Evolutionary conservation across 176 grass and related monocot species (phyloP).

Genomic region (Pharus latifolius): DNA sequence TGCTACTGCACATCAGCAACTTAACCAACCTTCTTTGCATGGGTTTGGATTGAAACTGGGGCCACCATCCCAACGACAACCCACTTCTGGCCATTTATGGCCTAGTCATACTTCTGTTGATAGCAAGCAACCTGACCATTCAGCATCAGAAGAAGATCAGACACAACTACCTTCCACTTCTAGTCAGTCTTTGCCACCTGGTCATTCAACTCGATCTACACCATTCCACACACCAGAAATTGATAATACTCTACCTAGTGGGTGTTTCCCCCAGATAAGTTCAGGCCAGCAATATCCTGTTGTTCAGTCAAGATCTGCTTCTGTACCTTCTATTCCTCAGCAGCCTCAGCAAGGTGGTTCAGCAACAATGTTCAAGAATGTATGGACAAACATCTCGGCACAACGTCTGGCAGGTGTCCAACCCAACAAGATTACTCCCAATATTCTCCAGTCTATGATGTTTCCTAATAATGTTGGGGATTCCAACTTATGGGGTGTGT

Average conservation of each 20-base stretch:
- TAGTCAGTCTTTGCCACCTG: conserved; percentile 22
- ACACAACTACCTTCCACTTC: conserved; percentile 35
- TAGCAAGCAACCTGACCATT: conserved; percentile 42
- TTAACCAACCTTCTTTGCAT: conserved; percentile 54
- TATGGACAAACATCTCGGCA: conserved; percentile 85
- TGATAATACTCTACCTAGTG: conserved; percentile 26
- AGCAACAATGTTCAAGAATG: conserved; percentile 81
- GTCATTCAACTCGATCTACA: conserved; percentile 32
- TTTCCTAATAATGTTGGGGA: conserved; percentile 7
- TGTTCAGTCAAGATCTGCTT: conserved; percentile 30
- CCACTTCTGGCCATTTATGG: conserved; percentile 34
- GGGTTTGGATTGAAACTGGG: conserved; percentile 64
- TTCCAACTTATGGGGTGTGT: too few relatives aligned
- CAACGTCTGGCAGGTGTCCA: conserved; percentile 52
- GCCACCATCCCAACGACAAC: conserved; percentile 60
- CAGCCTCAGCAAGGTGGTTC: conserved; percentile 46
- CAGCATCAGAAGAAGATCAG: conserved; percentile 26
- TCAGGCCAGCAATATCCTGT: conserved; percentile 46
- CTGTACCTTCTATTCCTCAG: conserved; percentile 15
- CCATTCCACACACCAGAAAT: conserved; percentile 31
- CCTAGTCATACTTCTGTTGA: conserved; percentile 40
- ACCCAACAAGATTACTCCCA: conserved; percentile 61
- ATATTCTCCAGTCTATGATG: conserved; percentile 86
- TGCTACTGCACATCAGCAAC: conserved; percentile 48
- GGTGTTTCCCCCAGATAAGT: conserved; percentile 30